These are phyloP conservation scores for Gossypium aridum DNA, from an alignment of 441 rosid species.

Conservation along the genomic window DNA sequence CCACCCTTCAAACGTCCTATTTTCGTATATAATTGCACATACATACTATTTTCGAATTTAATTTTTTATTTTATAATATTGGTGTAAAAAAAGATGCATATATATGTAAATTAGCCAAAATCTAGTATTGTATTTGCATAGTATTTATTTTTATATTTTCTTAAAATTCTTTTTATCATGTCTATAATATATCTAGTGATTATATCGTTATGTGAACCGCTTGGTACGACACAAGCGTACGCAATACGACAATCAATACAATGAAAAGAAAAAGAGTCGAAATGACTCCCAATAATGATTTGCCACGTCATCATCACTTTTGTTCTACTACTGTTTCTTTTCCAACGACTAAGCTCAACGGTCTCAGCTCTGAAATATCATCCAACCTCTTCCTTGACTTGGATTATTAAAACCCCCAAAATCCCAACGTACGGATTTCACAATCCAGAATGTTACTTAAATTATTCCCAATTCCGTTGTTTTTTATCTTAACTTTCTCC, in stretches of 20 bases:
- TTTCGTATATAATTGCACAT: too few species aligned
- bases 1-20: too few species aligned
- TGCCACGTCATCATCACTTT: background rate
- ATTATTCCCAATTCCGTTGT: background rate
- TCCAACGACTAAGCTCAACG: constrained; percentile 2
- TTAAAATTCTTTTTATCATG: too few species aligned
- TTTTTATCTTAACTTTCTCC: constrained; percentile 14
- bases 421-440: background rate
- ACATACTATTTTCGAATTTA: too few species aligned
- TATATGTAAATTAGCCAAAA: too few species aligned
- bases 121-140: too few species aligned
- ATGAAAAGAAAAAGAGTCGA: background rate
- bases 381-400: background rate
- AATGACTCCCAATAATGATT: background rate
- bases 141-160: too few species aligned
- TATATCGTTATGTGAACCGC: too few species aligned
- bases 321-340: background rate
- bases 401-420: background rate
- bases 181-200: too few species aligned
- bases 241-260: background rate
- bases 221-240: background rate
- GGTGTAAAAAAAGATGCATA: too few species aligned
- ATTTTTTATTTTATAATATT: too few species aligned
- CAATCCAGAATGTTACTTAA: background rate
- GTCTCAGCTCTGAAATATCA: background rate